Conservation (phyloP, 306 rosid species). For the Begonia peltatifolia region DNA sequence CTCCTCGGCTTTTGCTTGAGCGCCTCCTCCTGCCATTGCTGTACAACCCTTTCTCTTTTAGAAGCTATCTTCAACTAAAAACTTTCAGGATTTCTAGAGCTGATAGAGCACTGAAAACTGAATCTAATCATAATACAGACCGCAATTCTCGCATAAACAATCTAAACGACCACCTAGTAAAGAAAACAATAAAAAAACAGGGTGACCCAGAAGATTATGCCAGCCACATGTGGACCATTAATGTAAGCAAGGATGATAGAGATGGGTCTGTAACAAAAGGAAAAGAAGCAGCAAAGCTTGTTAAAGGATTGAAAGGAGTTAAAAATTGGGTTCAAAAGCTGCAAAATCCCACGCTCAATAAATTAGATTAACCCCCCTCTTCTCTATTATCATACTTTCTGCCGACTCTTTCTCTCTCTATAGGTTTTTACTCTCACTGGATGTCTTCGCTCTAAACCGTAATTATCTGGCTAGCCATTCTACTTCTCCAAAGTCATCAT, state of each 20-base stretch:
- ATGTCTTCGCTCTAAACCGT: too few species aligned
- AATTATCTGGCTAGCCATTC: too few species aligned
- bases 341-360: too few species aligned
- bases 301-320: too few species aligned
- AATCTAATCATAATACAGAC: constrained; percentile 35
- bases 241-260: constrained; percentile 5
- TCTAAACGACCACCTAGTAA: not conserved
- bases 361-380: too few species aligned
- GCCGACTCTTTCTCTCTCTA: too few species aligned
- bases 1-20: constrained; percentile 58
- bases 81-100: constrained; percentile 12
- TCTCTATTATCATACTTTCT: too few species aligned
- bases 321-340: too few species aligned
- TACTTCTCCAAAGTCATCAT: too few species aligned
- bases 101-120: constrained; percentile 10
- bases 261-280: constrained; percentile 13
- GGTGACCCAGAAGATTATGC: constrained; percentile 15
- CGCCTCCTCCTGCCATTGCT: constrained; percentile 63
- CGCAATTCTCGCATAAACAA: constrained; percentile 19
- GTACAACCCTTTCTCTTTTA: constrained; percentile 14
- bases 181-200: constrained; percentile 7
- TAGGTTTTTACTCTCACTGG: too few species aligned
- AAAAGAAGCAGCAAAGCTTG: constrained; percentile 11
- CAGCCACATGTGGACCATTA: constrained; percentile 22
- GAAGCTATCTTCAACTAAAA: not conserved